phyloP scores from a whole-genome alignment of 768 basidiomycete genomes.

The Coprinopsis cinerea region DNA sequence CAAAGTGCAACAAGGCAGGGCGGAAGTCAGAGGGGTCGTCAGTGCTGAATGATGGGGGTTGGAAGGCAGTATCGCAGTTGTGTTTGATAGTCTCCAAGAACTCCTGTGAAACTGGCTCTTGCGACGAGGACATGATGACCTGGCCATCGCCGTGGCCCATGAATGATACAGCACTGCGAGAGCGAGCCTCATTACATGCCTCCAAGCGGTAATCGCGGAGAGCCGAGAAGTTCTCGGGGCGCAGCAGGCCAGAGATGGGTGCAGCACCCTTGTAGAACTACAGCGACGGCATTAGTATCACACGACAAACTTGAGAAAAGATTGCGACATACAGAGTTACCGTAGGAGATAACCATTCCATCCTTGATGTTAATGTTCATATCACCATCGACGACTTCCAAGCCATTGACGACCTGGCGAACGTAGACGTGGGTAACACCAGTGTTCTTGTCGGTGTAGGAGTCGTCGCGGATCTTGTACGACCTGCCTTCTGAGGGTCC shows the following conservation, averaged over 20 bases:
- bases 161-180: slow-evolving; percentile 4
- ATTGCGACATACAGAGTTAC: slow-evolving; percentile 66
- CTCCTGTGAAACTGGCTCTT: slow-evolving; percentile 18
- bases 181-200: slow-evolving; percentile 6
- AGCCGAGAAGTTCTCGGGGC: slow-evolving; percentile 15
- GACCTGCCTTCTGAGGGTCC: slow-evolving; percentile 31
- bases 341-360: slow-evolving; percentile 78
- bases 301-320: slow-evolving; percentile 6
- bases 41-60: slow-evolving; percentile 32
- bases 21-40: slow-evolving; percentile 37
- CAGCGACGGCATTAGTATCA: slow-evolving; percentile 2
- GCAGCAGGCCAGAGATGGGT: slow-evolving; percentile 31
- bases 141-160: slow-evolving; percentile 22
- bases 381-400: slow-evolving; percentile 87
- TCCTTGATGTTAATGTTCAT: slow-evolving; percentile 91
- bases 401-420: slow-evolving; percentile 75
- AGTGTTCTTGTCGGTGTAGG: slow-evolving; percentile 80
- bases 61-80: slow-evolving; percentile 50
- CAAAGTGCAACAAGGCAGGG: slow-evolving; percentile 69
- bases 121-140: slow-evolving; percentile 25
- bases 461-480: slow-evolving; percentile 70
- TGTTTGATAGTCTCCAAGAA: slow-evolving; percentile 44
- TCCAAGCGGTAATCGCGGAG: slow-evolving; percentile 24
- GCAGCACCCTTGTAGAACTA: slow-evolving; percentile 73
- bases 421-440: slow-evolving; percentile 89